Evolutionary conservation across 2,329 filamentous ascomycete genomes (phyloP), one percentile per base, ranked within the genome.

Genomic region (Nothopassalora personata): DNA sequence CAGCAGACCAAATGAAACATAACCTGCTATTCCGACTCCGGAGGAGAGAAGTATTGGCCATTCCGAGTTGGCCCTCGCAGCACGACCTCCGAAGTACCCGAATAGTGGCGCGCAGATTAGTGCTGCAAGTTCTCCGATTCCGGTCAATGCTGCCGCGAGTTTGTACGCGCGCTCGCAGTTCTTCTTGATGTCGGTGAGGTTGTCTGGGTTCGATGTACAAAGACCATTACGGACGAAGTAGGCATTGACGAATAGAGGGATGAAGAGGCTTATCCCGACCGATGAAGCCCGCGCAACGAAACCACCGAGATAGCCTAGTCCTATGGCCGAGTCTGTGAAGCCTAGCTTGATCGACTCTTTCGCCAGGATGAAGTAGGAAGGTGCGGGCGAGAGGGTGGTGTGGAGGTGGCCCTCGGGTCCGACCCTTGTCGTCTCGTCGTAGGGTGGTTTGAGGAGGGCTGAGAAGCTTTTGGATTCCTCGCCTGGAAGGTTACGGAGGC

Each of bases 271-370:
- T 64, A 99, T 96, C 54, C 90, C 93, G 5, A 99, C 94, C 0
- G 91, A 96, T 0, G 92, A 97, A 7, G 94, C 92, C 57, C 94
- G 86, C 9, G 92, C 93, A 2, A 99, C 93, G 68, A 97, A 97
- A 1, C 94, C 94, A 62, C 93, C 94, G 0, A 97, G 78, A 70
- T 97, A 99, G 30, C 89, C 93, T 0, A 97, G 81, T 18, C 86
- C 87, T 62, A 99, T 96, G 66, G 88, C 84, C 9, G 85, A 81
- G 70, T 95, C 89, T 8, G 79, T 85, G 67, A 91, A 85, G 13
- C 89, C 92, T 10, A 96, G 81, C 6, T 70, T 67, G 9, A 80
- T 56, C 39, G 77, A 74, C 28, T 75, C 70, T 28, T 70, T 67
- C 49, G 80, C 74, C 13, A 80, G 69, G 5, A 69, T 68, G 1